phyloP scores from a whole-genome alignment of 202 grass and related monocot genomes.

The Digitaria exilis region DNA sequence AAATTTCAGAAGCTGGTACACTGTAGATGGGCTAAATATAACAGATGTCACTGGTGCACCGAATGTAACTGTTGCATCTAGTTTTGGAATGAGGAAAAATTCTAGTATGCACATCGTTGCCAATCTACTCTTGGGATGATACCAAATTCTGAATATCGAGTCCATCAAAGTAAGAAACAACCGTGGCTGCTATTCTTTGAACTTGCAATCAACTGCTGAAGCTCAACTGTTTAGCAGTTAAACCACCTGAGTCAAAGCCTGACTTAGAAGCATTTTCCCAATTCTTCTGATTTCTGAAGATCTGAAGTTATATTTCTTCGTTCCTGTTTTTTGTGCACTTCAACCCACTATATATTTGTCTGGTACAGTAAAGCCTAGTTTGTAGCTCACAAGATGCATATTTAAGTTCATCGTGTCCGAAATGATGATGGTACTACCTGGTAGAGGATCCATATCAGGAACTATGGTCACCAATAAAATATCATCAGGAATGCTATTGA shows the following conservation, averaged over 20 bases:
- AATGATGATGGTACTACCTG: conserved; percentile 39
- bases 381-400: conserved; percentile 66
- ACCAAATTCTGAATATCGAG: conserved; percentile 77
- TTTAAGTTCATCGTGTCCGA: conserved; percentile 37
- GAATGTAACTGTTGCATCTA: too few relatives aligned
- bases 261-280: not conserved
- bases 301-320: conserved; percentile 7
- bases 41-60: too few relatives aligned
- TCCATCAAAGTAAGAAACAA: conserved; percentile 87
- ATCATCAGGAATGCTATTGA: too few relatives aligned
- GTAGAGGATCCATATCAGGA: not conserved
- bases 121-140: conserved; percentile 56
- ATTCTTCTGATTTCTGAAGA: conserved; percentile 32
- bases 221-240: conserved; percentile 18
- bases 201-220: conserved; percentile 58
- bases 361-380: conserved; percentile 71
- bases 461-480: too few relatives aligned
- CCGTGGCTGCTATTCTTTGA: conserved; percentile 91
- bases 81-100: too few relatives aligned
- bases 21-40: too few relatives aligned
- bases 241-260: conserved; percentile 11
- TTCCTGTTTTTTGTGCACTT: not conserved
- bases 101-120: too few relatives aligned
- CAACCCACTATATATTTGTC: not conserved
- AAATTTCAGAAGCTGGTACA: too few relatives aligned